Conservation (phyloP, 1,284 basidiomycete genomes). For the Puccinia sorghi region DNA sequence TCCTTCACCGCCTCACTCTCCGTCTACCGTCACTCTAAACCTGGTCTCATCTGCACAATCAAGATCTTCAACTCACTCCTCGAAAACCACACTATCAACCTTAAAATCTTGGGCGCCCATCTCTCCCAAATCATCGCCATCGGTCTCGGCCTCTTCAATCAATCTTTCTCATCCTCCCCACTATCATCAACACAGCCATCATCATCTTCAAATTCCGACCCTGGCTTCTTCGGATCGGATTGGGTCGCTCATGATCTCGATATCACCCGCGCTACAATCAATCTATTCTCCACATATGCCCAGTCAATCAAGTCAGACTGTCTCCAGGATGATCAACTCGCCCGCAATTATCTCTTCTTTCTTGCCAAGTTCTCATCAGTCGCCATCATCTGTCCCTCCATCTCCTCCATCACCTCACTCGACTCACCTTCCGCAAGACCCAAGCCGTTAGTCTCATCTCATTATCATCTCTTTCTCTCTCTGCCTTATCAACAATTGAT, state of each 20-base stretch:
- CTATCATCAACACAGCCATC: background rate
- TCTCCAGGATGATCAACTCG: slow-evolving; percentile 23
- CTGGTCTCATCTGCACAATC: slow-evolving; percentile 40
- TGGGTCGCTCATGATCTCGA: slow-evolving; percentile 37
- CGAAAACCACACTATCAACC: background rate
- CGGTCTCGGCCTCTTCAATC: slow-evolving; percentile 26
- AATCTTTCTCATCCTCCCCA: slow-evolving; percentile 4
- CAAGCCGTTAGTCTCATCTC: slow-evolving; percentile 6
- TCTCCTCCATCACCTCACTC: background rate
- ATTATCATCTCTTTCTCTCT: no score
- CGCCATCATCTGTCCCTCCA: slow-evolving; percentile 6
- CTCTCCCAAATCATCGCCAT: slow-evolving; percentile 18
- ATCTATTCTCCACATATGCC: slow-evolving; percentile 14
- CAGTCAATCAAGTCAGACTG: background rate
- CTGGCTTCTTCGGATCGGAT: background rate
- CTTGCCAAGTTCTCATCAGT: slow-evolving; percentile 29
- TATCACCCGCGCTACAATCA: background rate
- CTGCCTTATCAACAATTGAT: background rate
- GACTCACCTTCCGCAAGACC: background rate
- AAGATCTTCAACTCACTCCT: slow-evolving; percentile 33
- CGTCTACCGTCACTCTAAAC: slow-evolving; percentile 35
- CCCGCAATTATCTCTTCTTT: slow-evolving; percentile 21
- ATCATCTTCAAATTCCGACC: background rate
- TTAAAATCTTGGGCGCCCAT: background rate
- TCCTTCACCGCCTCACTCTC: slow-evolving; percentile 24